Percentiles rank a stretch among this genome's conserved stretches.
These are phyloP conservation scores for Tulasnella calospora DNA, from an alignment of 768 basidiomycete species.

Conservation along the genomic window DNA sequence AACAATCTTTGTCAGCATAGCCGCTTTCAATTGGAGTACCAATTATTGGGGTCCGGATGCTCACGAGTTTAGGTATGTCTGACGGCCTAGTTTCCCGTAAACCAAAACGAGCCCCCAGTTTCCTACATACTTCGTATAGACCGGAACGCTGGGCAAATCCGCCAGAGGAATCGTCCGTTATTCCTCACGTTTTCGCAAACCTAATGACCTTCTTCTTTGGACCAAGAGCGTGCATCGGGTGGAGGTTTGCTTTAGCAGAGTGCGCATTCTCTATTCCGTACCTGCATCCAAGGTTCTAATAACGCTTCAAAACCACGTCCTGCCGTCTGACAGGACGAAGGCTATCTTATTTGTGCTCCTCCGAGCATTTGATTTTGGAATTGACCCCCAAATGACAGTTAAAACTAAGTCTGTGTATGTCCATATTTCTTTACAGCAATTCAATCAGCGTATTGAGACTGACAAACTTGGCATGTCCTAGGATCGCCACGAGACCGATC, in stretches of 20 bases:
- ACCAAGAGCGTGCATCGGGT: slow-evolving; percentile 27
- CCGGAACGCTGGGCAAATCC: slow-evolving; percentile 23
- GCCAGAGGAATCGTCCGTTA: slow-evolving; percentile 1
- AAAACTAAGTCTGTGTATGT: slow-evolving; percentile 17
- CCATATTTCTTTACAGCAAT: neutral
- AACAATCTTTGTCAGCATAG: slow-evolving; percentile 16
- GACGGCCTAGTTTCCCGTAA: neutral
- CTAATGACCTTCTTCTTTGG: slow-evolving; percentile 24
- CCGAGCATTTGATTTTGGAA: slow-evolving; percentile 23
- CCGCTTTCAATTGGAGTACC: slow-evolving; percentile 22
- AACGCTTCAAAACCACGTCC: neutral
- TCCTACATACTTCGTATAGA: neutral
- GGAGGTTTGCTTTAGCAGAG: slow-evolving; percentile 25
- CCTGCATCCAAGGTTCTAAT: too few species aligned
- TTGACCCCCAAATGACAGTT: slow-evolving; percentile 7
- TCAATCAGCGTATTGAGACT: neutral
- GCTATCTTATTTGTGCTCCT: slow-evolving; percentile 20
- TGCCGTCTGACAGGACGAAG: slow-evolving; percentile 11
- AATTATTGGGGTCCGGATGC: slow-evolving; percentile 30
- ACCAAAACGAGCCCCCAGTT: neutral
- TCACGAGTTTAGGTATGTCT: slow-evolving; percentile 18
- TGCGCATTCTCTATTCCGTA: neutral
- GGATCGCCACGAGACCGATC: slow-evolving; percentile 13
- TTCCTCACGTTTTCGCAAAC: slow-evolving; percentile 21
- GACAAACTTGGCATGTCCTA: neutral